Evolutionary conservation across 2,329 filamentous ascomycete species (phyloP).

Genomic region (Ceratocystis diversiconidia): DNA sequence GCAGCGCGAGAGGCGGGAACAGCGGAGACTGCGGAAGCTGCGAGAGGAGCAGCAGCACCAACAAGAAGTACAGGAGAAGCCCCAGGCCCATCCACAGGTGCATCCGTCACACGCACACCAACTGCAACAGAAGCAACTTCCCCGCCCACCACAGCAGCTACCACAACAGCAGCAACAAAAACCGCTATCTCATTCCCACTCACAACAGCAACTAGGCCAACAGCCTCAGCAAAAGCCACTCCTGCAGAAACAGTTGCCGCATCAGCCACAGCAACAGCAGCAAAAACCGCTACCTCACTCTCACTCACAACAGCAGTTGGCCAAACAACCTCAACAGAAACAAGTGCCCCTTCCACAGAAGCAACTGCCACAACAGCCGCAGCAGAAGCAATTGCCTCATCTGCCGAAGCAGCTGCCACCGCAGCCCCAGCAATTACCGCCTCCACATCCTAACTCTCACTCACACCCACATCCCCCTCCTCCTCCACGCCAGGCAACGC

Average conservation of each 20-base stretch:
- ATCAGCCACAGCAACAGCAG: conserved; percentile 3
- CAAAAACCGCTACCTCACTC: not conserved
- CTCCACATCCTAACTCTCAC: not conserved
- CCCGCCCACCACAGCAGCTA: not conserved
- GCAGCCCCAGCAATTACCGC: not conserved
- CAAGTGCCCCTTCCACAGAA: not conserved
- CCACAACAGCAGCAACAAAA: conserved; percentile 5
- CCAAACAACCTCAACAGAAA: not conserved
- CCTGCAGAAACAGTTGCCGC: not conserved
- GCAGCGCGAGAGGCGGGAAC: conserved; percentile 2
- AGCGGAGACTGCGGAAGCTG: conserved; percentile 1
- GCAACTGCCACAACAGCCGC: not conserved
- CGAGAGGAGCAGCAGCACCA: conserved; percentile 7
- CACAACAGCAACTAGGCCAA: conserved; percentile 3
- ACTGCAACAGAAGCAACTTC: not conserved
- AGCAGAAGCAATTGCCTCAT: not conserved
- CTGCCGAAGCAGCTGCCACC: not conserved
- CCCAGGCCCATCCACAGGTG: not conserved
- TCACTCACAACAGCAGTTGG: not conserved
- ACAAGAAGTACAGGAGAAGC: not conserved
- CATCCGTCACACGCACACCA: not conserved
- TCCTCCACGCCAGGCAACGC: not conserved
- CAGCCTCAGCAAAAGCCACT: conserved; percentile 1
- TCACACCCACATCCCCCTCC: not conserved
- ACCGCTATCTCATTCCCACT: not conserved